Conservation (phyloP, 148 eudicot species). For the Bassia scoparia region DNA sequence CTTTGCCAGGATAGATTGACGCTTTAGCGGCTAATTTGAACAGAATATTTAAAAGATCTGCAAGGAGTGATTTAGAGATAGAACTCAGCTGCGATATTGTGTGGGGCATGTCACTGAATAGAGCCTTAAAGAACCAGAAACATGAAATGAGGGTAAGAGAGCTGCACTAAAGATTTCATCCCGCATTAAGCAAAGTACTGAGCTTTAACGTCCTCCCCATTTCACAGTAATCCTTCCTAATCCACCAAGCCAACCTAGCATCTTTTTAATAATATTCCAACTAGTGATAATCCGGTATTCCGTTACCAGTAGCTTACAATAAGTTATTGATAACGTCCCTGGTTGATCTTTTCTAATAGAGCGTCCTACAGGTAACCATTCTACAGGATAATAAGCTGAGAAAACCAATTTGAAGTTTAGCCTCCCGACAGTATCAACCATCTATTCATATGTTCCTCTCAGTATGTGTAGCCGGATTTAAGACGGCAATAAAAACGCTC, state of each 20-base stretch:
- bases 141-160: constrained; percentile 24
- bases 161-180: constrained; percentile 39
- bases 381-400: too few relatives aligned
- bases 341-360: constrained; percentile 17
- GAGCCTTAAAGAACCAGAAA: constrained; percentile 34
- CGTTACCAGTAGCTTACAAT: constrained; percentile 14
- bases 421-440: too few relatives aligned
- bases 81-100: constrained; percentile 25
- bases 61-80: constrained; percentile 21
- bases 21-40: constrained; percentile 14
- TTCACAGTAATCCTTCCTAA: constrained; percentile 36
- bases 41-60: constrained; percentile 25
- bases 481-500: too few relatives aligned
- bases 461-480: too few relatives aligned
- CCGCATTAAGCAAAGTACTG: constrained; percentile 83
- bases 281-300: constrained; percentile 18
- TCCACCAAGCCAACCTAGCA: constrained; percentile 45
- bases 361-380: too few relatives aligned
- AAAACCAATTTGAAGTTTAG: too few relatives aligned
- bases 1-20: too few relatives aligned
- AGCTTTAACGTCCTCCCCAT: constrained; percentile 82
- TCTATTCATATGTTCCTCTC: too few relatives aligned
- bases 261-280: too few relatives aligned
- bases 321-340: constrained; percentile 10
- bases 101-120: constrained; percentile 26